Conservation (phyloP, 169 alveolate species). For the Plasmodium ovale region DNA sequence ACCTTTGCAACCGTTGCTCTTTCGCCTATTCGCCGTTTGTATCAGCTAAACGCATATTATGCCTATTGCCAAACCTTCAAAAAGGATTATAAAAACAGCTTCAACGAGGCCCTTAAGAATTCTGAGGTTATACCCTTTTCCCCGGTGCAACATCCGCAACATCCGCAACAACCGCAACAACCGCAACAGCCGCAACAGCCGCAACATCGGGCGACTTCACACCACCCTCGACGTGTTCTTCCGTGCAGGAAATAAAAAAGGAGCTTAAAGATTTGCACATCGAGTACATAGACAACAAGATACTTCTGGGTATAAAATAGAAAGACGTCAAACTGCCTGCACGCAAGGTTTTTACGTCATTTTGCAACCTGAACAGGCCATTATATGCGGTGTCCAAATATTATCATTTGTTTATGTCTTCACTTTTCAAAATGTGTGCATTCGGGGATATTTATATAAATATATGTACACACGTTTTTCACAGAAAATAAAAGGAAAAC, state of each 20-base stretch:
- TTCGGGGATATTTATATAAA: neutral
- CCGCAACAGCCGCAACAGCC: neutral
- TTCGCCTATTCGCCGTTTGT: neutral
- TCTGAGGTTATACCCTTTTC: slow-evolving; percentile 51
- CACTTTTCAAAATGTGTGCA: neutral
- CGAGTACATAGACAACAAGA: slow-evolving; percentile 37
- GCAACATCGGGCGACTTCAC: too few species aligned
- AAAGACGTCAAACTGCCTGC: too few species aligned
- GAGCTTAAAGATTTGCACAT: slow-evolving; percentile 52
- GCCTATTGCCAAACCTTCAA: slow-evolving; percentile 54
- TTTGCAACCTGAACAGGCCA: too few species aligned
- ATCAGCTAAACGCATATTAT: slow-evolving; percentile 42
- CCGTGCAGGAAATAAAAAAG: slow-evolving; percentile 42
- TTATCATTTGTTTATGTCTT: neutral
- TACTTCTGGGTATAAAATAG: slow-evolving; percentile 32
- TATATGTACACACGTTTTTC: neutral
- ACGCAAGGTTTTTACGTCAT: too few species aligned
- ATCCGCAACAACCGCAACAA: neutral
- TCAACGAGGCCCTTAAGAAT: slow-evolving; percentile 31
- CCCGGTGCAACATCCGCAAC: neutral
- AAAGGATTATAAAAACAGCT: slow-evolving; percentile 46
- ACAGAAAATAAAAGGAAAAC: slow-evolving; percentile 58
- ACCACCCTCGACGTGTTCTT: too few species aligned
- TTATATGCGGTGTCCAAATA: neutral
- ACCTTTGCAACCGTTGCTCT: neutral